Evolutionary conservation across 1,284 basidiomycete genomes (phyloP).

Genomic region (Hypsizygus ulmarius): DNA sequence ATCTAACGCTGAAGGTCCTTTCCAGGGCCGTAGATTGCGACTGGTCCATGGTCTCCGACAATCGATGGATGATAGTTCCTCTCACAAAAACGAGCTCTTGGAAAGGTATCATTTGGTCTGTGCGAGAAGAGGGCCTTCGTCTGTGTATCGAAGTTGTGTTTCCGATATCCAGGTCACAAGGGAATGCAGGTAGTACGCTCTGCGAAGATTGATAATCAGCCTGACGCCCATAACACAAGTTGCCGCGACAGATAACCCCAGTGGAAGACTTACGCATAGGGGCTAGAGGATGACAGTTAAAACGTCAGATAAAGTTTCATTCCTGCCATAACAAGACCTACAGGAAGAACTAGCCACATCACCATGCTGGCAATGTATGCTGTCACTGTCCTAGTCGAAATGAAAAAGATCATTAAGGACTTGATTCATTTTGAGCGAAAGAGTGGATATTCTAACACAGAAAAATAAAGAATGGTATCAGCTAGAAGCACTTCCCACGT

Average conservation of each 20-base stretch:
- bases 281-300: slow-evolving; percentile 14
- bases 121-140: neutral
- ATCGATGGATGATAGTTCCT: neutral
- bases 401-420: neutral
- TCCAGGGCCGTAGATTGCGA: neutral
- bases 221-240: slow-evolving; percentile 27
- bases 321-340: slow-evolving; percentile 18
- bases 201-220: slow-evolving; percentile 27
- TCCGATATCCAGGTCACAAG: neutral
- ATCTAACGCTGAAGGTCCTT: neutral
- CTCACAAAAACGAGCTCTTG: neutral
- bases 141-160: neutral
- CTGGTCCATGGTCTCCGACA: neutral
- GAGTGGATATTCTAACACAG: slow-evolving; percentile 21
- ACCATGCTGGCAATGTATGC: slow-evolving; percentile 21
- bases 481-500: slow-evolving; percentile 24
- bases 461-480: slow-evolving; percentile 28
- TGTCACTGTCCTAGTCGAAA: slow-evolving; percentile 17
- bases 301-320: neutral
- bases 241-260: slow-evolving; percentile 23
- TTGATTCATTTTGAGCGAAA: neutral
- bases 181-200: slow-evolving; percentile 22
- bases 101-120: slow-evolving; percentile 2
- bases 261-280: slow-evolving; percentile 24
- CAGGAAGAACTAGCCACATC: slow-evolving; percentile 23